Percentiles rank a stretch among this genome's conserved stretches.
Conservation (phyloP, 768 basidiomycete genomes). For the Termitomyces sp. region DNA sequence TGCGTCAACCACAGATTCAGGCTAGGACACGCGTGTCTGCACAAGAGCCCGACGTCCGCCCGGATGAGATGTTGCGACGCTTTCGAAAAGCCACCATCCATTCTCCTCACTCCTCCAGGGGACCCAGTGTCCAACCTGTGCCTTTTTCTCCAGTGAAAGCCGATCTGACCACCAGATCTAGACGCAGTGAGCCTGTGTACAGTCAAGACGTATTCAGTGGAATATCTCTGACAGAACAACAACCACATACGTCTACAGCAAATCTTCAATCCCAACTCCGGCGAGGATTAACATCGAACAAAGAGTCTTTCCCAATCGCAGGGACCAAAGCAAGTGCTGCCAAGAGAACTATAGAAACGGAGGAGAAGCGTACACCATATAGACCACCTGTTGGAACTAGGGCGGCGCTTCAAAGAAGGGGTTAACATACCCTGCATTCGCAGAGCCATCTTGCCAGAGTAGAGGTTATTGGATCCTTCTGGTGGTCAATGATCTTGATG, state of each 20-base stretch:
- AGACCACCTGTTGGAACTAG: conserved; percentile 26
- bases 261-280: background rate
- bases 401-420: conserved; percentile 3
- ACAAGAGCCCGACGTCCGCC: conserved; percentile 1
- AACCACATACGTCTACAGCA: conserved; percentile 3
- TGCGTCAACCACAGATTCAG: conserved; percentile 1
- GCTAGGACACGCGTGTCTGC: background rate
- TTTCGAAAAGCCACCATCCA: conserved; percentile 1
- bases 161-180: background rate
- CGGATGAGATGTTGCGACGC: conserved; percentile 4
- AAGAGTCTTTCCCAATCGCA: conserved; percentile 25
- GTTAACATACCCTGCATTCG: background rate
- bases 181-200: background rate
- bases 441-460: background rate
- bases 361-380: conserved; percentile 30
- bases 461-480: background rate
- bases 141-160: background rate
- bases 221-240: background rate
- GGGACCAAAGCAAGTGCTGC: conserved; percentile 33
- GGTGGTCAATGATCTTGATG: background rate
- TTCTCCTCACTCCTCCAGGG: conserved; percentile 1
- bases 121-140: background rate
- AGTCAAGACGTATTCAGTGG: background rate
- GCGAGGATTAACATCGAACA: conserved; percentile 15
- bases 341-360: conserved; percentile 23